Evolutionary conservation across 1,284 basidiomycete genomes (phyloP), one percentile per base, ranked within the genome.

Genomic region (Cystobasidium sp.): DNA sequence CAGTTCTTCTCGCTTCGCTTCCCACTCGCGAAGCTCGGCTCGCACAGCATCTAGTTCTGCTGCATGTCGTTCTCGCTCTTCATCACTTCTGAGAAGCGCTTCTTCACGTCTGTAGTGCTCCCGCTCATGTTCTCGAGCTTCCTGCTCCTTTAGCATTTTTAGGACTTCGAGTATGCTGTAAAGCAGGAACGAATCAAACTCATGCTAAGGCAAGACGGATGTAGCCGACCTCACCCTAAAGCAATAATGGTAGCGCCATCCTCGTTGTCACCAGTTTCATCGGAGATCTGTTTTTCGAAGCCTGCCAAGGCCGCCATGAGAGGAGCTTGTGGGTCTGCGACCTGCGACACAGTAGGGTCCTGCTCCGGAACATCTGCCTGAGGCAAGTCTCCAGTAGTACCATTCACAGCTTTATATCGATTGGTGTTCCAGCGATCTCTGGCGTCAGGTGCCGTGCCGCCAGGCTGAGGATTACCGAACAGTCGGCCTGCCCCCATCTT

Each of bases 21-120:
- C 70, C 70, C 70, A 73, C 20, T 73, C 70, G 7, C 53, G 61
- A 6, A 73, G 22, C 44, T 73, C 70, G 1, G 46, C n/a, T n/a
- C 70, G 62, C 16, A 73, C 49, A 7, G 62, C 70, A 24, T 73
- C 70, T 12, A 73, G 8, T 31, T 73, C 39, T 12, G 16, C 31
- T 22, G 62, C 63, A 55, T 73, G 70, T 37, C 58, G 22, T 46
- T 73, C 63, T 16, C 59, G n/a, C 55, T 55, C 52, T 9, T 66
- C 31, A 10, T 53, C 44, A 20, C 43, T 44, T 37, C 39, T 65
- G 16, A 56, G 39, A 5, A 24, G 24, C 41, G 65, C 31, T 14
- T 52, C 63, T 39, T 65, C 49, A n/a, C 39, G 41, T 16, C 43
- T 31, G 12, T 73, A 52, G n/a, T 47, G 43, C 9, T 65, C 70